Evolutionary conservation across 2,329 filamentous ascomycete species (phyloP), one percentile per base, ranked within the genome.

Genomic region (Berkeleyomyces basicola): DNA sequence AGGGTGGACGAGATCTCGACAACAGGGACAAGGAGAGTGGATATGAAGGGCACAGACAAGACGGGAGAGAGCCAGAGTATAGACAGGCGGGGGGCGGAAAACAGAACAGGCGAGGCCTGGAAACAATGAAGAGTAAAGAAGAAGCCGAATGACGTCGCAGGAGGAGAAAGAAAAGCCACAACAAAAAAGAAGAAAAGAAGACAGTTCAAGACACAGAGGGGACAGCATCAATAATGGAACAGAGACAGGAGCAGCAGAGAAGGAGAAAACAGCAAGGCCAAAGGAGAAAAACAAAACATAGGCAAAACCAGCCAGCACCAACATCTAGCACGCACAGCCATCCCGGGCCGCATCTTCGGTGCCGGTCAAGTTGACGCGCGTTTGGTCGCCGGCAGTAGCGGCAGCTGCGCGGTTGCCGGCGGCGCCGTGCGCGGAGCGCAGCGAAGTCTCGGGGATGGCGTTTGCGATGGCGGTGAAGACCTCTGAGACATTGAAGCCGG

Each of bases 401-500:
- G 78, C 79, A 63, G 80, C 77, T 16, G 83, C 79, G 36, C 62
- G 39, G 7, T 49, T 42, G 58, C 83, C 85, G n/a, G 82, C 80
- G 16, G 81, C 78, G n/a, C 87, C 87, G 68, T 90, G 83, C 42
- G 88, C 82, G 59, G 86, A 91, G 82, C 97, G 97, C 72, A 97
- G 77, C 66, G 90, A 96, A 61, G 90, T 95, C 79, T 99, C 93
- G 1, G 93, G 93, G 70, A 99, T 99, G 47, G 91, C 90, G 72
- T 97, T 97, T 65, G 93, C 93, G 72, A 99, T 99, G 40, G 93
- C 93, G 55, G 91, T 96, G 72, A 99, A 99, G 40, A 99, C 93
- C 69, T 96, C 92, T 61, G 87, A 84, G 46, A 99, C 93, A 73
- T 96, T 96, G 71, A 87, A 82, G 36, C 93, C 93, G 3, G 90